Evolutionary conservation across 1,284 basidiomycete species (phyloP).

Genomic region (Puccinia novopanici): DNA sequence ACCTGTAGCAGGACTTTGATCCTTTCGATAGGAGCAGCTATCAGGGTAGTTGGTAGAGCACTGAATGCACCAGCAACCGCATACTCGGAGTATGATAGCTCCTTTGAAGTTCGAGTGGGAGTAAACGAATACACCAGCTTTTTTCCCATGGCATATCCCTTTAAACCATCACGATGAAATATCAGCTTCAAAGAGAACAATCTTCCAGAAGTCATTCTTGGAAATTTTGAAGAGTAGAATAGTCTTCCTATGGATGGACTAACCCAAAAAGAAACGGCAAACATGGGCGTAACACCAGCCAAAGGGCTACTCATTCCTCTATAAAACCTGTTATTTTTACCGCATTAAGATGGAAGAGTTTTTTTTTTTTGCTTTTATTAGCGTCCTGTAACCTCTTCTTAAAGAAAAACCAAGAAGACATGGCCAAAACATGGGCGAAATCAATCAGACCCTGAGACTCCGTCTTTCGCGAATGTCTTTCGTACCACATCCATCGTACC

Average conservation of each 20-base stretch:
- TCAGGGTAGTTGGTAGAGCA: slow-evolving; percentile 85
- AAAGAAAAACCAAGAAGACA: background rate
- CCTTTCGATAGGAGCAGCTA: slow-evolving; percentile 93
- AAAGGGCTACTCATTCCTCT: slow-evolving; percentile 95
- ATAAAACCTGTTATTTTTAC: slow-evolving; percentile 69
- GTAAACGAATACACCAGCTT: slow-evolving; percentile 73
- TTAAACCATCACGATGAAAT: background rate
- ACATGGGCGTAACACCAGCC: slow-evolving; percentile 95
- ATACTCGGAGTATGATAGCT: slow-evolving; percentile 77
- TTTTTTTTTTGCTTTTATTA: slow-evolving; percentile 1
- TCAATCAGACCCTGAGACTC: slow-evolving; percentile 73
- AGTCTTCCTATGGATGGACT: background rate
- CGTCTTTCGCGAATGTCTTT: slow-evolving; percentile 85
- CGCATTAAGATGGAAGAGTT: background rate
- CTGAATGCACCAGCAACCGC: slow-evolving; percentile 92
- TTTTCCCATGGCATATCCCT: slow-evolving; percentile 89
- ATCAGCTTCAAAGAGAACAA: background rate
- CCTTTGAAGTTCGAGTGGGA: slow-evolving; percentile 64
- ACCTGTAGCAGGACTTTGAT: slow-evolving; percentile 95
- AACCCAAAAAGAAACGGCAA: slow-evolving; percentile 92
- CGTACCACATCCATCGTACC: slow-evolving; percentile 91
- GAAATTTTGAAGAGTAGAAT: too few species aligned
- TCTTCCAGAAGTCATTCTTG: background rate
- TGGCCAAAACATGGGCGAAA: background rate
- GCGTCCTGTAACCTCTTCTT: background rate